These are phyloP conservation scores for Trypethelium eluteriae DNA, from an alignment of 495 filamentous ascomycete genomes.

Conservation along the genomic window DNA sequence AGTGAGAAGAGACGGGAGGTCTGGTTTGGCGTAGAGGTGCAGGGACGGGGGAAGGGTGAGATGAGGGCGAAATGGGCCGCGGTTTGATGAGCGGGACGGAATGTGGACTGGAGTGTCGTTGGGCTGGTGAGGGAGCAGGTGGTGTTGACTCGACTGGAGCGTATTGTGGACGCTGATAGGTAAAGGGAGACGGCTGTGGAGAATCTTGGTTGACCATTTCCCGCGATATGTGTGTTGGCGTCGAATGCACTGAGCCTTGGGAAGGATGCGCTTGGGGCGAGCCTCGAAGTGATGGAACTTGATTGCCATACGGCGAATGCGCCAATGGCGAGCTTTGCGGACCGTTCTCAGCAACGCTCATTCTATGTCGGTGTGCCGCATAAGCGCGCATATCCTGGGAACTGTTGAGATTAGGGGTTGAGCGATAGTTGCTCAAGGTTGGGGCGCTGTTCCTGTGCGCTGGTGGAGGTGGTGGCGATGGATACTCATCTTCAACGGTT, in stretches of 20 bases:
- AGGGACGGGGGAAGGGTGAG: neutral
- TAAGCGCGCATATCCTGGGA: constrained; percentile 2
- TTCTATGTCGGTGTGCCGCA: neutral
- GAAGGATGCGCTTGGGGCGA: neutral
- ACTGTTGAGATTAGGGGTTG: constrained; percentile 1
- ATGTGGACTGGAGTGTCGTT: neutral
- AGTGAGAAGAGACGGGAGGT: constrained; percentile 34
- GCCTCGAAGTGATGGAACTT: neutral
- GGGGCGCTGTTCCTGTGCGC: constrained; percentile 35
- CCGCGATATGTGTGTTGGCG: neutral
- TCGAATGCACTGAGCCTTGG: neutral
- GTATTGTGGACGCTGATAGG: constrained; percentile 11
- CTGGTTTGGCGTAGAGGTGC: constrained; percentile 16
- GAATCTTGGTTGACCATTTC: constrained; percentile 5
- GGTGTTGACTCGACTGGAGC: neutral
- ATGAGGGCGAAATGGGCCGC: constrained; percentile 51
- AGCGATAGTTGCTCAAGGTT: constrained; percentile 17
- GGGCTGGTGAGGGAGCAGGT: neutral
- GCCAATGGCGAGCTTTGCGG: constrained; percentile 8
- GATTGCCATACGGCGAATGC: constrained; percentile 10
- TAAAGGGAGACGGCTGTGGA: neutral
- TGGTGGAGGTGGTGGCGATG: constrained; percentile 35
- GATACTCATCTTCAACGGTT: constrained; percentile 28
- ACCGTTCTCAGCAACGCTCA: constrained; percentile 7
- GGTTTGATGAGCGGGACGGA: constrained; percentile 32